Evolutionary conservation across 192 early-diverging fungal genomes (phyloP).

Genomic region (Spinellus fusiger): DNA sequence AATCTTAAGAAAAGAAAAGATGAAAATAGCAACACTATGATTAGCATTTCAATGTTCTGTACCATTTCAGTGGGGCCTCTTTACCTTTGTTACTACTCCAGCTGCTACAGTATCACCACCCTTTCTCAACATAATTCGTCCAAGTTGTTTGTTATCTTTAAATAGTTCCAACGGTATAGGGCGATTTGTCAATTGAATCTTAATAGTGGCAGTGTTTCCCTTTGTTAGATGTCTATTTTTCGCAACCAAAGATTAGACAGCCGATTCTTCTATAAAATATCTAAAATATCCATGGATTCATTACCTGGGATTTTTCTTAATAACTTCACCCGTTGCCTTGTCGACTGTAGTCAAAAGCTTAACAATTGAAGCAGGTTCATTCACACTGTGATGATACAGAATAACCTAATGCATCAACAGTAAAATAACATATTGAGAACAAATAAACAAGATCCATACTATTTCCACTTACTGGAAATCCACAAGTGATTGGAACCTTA

Average conservation of each 20-base stretch:
- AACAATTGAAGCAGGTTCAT: constrained; percentile 71
- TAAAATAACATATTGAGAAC: neutral
- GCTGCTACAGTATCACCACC: constrained; percentile 85
- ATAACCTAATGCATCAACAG: too few species aligned
- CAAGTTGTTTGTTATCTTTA: constrained; percentile 81
- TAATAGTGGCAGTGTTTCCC: constrained; percentile 71
- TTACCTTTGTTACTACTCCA: constrained; percentile 63
- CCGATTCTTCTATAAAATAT: neutral
- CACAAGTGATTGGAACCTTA: constrained; percentile 85
- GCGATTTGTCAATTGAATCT: constrained; percentile 63
- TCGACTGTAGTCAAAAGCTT: constrained; percentile 76
- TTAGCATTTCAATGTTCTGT: neutral
- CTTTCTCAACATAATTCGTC: constrained; percentile 81
- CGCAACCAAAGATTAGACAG: neutral
- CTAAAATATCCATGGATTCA: neutral
- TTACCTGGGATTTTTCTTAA: constrained; percentile 76
- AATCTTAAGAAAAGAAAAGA: neutral
- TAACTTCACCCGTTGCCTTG: constrained; percentile 77
- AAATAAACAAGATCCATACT: constrained; percentile 1
- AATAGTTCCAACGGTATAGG: constrained; percentile 84
- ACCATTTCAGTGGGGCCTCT: too few species aligned
- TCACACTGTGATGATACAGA: constrained; percentile 78
- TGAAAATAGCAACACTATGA: neutral
- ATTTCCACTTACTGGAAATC: constrained; percentile 64
- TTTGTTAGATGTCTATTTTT: constrained; percentile 39